A percentile compares a stretch with the other conserved stretches of the same genome.
Evolutionary conservation across 345 rosid species (phyloP).

Genomic region (Fremontodendron californicum): DNA sequence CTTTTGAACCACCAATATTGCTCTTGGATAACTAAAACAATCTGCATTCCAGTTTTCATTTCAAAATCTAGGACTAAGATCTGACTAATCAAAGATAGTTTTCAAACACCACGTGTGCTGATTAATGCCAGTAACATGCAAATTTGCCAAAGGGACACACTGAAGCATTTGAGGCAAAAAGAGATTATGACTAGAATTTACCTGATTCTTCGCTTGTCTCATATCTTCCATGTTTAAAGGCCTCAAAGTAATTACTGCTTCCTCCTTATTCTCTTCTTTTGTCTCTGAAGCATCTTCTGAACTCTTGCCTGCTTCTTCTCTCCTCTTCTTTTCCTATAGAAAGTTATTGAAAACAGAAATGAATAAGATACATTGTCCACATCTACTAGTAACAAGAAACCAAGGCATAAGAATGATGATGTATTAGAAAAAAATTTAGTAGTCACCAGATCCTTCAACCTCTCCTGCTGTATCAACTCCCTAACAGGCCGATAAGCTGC

Average conservation of each 20-base stretch:
- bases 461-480: constrained; percentile 81
- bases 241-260: constrained; percentile 56
- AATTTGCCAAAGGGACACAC: neutral
- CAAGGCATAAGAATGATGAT: neutral
- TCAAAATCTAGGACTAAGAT: neutral
- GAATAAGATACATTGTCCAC: neutral
- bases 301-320: constrained; percentile 56
- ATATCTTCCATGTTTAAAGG: constrained; percentile 85
- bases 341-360: constrained; percentile 10
- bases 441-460: constrained; percentile 67
- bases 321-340: constrained; percentile 62
- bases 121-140: neutral
- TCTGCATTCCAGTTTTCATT: neutral
- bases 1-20: neutral
- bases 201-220: constrained; percentile 93
- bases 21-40: neutral
- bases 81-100: neutral
- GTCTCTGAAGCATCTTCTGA: constrained; percentile 37
- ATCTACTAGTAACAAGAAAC: neutral
- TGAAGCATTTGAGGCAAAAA: neutral
- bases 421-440: neutral
- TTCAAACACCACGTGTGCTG: neutral
- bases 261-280: constrained; percentile 56
- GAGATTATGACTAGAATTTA: constrained; percentile 8
- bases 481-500: constrained; percentile 96